Base-by-base conservation (phyloP, 495 filamentous ascomycete genomes). In the Tuber brumale region DNA sequence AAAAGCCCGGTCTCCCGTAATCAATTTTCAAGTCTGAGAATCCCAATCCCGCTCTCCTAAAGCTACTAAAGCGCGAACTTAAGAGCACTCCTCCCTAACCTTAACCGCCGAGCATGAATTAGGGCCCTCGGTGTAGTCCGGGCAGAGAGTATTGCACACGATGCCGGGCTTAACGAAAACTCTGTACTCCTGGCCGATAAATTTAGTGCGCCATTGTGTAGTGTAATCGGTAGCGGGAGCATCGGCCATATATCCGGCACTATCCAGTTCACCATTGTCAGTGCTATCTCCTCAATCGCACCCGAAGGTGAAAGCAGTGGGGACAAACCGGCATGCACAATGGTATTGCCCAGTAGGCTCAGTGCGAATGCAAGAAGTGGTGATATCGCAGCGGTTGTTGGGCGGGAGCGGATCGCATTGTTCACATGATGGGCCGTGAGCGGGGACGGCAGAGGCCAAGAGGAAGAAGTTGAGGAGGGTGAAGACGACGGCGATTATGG, bases 81-180 rank as follows among this genome's bases (percentile, higher is more conserved):
- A 74, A 73, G 71, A 31, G 73, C 80, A 82, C 57, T 82, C 77
- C 0, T 46, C 72, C 44, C 74, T 82, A 8, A 75, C 16, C 1
- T 9, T 2, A 57, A 85, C 77, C 76, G 84, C 84, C 77, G 70
- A 16, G 75, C 84, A 85, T 1, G 81, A 75, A 9, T 78, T 8
- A 14, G 75, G 71, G 0, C 84, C 84, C 48, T 82, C 39, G 75
- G 77, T 43, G 69, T 72, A 84, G 12, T 80, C 2, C 8, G 84
- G 75, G 70, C 84, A 85, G 31, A 84, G 75, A 27, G 79, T 82
- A 70, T 84, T 70, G 61, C 84, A 85, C 39, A 21, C 57, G 3
- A 83, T 76, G 2, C 84, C 84, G 8, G 84, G 84, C 5, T 73
- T 69, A n/a, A 84, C 83, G 75, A 85, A 85, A 16, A 85, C 84